phyloP scores from a whole-genome alignment of 768 basidiomycete genomes.

The Boletus rufocinnamomeus region DNA sequence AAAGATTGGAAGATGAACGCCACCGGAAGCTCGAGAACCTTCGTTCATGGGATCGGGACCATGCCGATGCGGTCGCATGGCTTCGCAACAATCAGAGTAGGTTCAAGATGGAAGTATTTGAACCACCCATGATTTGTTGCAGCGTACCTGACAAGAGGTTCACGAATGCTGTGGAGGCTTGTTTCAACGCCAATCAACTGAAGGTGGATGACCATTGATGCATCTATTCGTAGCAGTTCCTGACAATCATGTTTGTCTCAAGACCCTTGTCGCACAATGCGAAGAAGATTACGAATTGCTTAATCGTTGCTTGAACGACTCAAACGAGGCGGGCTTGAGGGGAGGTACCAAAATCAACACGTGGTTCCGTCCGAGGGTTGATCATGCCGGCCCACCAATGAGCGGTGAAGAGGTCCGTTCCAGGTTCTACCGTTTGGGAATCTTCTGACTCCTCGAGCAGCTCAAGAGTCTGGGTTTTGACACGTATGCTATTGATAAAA shows the following conservation, averaged over 20 bases:
- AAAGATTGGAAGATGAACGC: conserved; percentile 54
- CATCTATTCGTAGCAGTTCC: not conserved
- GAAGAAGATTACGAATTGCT: conserved; percentile 78
- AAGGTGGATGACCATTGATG: conserved; percentile 48
- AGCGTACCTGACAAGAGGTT: conserved; percentile 64
- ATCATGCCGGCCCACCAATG: conserved; percentile 55
- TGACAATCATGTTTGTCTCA: not conserved
- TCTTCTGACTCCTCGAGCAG: conserved; percentile 40
- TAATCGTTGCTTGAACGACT: conserved; percentile 69
- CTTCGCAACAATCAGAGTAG: conserved; percentile 60
- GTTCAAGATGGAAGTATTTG: conserved; percentile 83
- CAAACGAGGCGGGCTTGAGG: conserved; percentile 50
- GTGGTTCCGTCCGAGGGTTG: conserved; percentile 60
- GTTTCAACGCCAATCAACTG: conserved; percentile 58
- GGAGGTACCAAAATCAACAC: conserved; percentile 55
- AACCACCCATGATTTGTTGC: conserved; percentile 78
- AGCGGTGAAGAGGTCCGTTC: conserved; percentile 54
- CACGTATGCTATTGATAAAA: conserved; percentile 79
- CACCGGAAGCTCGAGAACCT: conserved; percentile 61
- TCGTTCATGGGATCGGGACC: conserved; percentile 54
- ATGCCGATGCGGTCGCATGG: conserved; percentile 70
- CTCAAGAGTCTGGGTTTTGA: conserved; percentile 67
- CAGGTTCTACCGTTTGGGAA: not conserved
- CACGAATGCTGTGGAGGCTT: conserved; percentile 72
- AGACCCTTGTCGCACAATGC: conserved; percentile 88